A percentile compares a stretch with the other conserved stretches of the same genome.
Evolutionary conservation across 2,329 filamentous ascomycete genomes (phyloP).

Genomic region (Ascochyta fabae): DNA sequence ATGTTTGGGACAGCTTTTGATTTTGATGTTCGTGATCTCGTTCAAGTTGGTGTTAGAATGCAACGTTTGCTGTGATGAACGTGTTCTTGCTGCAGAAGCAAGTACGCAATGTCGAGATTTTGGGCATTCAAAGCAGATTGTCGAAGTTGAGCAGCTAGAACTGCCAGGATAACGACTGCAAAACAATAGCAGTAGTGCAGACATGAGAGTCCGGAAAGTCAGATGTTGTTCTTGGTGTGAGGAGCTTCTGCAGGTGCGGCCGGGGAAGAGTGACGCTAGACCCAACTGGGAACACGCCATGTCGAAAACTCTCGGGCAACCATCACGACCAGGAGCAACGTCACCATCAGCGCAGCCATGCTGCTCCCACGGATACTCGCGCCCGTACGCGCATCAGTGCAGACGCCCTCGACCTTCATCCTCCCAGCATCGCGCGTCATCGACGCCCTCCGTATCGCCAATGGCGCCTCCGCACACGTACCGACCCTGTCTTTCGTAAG

Average conservation of each 20-base stretch:
- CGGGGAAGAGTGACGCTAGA: not conserved
- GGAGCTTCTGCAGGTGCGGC: not conserved
- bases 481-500: conserved; percentile 57
- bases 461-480: conserved; percentile 38
- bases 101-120: too few species aligned
- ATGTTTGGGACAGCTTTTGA: too few species aligned
- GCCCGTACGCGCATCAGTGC: conserved; percentile 43
- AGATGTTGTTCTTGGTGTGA: not conserved
- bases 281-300: conserved; percentile 14
- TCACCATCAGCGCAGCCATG: conserved; percentile 42
- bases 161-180: too few species aligned
- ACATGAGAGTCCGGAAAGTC: too few species aligned
- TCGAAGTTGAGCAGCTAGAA: too few species aligned
- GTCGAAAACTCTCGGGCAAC: conserved; percentile 37
- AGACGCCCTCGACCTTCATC: conserved; percentile 26
- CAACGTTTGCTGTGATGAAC: too few species aligned
- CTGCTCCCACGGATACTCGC: conserved; percentile 49
- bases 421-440: conserved; percentile 39
- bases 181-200: too few species aligned
- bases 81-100: too few species aligned
- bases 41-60: too few species aligned
- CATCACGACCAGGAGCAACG: conserved; percentile 11
- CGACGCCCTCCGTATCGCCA: conserved; percentile 41
- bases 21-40: too few species aligned
- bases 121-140: too few species aligned